Evolutionary conservation across 768 basidiomycete genomes (phyloP).

Genomic region (Boletus huronensis): DNA sequence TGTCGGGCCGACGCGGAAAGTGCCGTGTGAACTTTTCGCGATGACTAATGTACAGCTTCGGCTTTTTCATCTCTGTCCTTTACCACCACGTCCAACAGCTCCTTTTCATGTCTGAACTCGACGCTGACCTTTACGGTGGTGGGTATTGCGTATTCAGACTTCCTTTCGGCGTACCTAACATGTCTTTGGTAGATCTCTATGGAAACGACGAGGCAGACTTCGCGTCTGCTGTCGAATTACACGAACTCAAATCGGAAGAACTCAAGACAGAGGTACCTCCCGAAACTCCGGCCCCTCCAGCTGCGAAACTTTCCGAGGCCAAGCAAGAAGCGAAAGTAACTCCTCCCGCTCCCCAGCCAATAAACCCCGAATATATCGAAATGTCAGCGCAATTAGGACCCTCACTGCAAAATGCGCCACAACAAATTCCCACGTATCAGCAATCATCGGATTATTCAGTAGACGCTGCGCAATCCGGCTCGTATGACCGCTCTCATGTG

Average conservation of each 20-base stretch:
- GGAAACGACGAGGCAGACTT: constrained; percentile 59
- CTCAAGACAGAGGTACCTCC: constrained; percentile 27
- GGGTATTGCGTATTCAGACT: constrained; percentile 15
- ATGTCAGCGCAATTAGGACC: constrained; percentile 20
- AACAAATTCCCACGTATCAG: constrained; percentile 78
- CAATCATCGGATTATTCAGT: constrained; percentile 56
- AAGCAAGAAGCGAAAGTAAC: constrained; percentile 17
- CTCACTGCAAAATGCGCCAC: constrained; percentile 45
- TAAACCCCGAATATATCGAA: constrained; percentile 12
- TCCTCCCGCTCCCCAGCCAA: constrained; percentile 7
- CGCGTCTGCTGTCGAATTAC: constrained; percentile 42
- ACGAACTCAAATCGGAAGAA: constrained; percentile 31
- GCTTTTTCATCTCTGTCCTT: constrained; percentile 34
- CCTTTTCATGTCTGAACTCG: constrained; percentile 67
- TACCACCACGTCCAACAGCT: constrained; percentile 28
- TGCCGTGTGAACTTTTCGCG: constrained; percentile 21
- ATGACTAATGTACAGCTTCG: constrained; percentile 27
- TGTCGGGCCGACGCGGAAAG: constrained; percentile 17
- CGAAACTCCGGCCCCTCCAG: constrained; percentile 18
- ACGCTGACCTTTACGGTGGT: constrained; percentile 91
- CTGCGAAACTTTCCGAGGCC: constrained; percentile 18
- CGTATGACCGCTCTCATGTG: constrained; percentile 40
- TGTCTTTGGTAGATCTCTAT: constrained; percentile 57
- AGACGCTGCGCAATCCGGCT: constrained; percentile 34
- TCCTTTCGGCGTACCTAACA: not conserved